Base-by-base conservation (phyloP, 768 basidiomycete genomes). In the Tulasnella sp. region DNA sequence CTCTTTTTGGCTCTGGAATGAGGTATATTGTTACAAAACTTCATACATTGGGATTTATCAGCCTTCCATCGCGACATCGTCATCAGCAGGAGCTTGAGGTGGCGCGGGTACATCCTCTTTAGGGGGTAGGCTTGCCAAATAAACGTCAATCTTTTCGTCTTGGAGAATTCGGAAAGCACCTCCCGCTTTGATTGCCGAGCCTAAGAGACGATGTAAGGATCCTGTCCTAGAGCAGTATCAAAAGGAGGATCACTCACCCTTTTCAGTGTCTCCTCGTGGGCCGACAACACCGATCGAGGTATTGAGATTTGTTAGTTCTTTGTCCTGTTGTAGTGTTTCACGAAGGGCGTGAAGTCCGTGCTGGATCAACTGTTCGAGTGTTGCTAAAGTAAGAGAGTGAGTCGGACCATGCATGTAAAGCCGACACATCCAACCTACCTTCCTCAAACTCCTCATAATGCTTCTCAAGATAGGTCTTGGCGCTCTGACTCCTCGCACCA, bases 291-390 rank as follows among this genome's bases (percentile, higher is more conserved):
- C 92, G 58, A 98, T 80, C 1, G 87, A 90, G 1, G 95, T 99
- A 70, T 99, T 99, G 64, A 84, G 78, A 58, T 81, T 70, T 15
- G 81, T 91, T 51, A 98, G 79, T 61, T 87, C 90, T 66, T 99
- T 99, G 71, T 98, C 95, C 63, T 99, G 95, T 61, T 98, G 95
- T 32, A 99, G 77, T 2, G 95, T 98, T 64, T 98, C 93, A 27
- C 90, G 81, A 13, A 99, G 76, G 10, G 95, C 93, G 54, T 91
- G 85, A 33, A 99, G 74, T 13, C 95, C 95, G 62, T 99, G 95
- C 58, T 75, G 77, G 65, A 98, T 80, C 29, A 99, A 74, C 34
- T 90, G 81, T 63, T 92, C 85, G 45, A 96, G 71, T 35, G 77
- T 75, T 64, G 79, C 91, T 93, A 1, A 39, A 37, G 51, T 19